Percentiles rank a stretch among this genome's conserved stretches.
Evolutionary conservation across 106 monocot species (phyloP).

Genomic region (Allium cepa): DNA sequence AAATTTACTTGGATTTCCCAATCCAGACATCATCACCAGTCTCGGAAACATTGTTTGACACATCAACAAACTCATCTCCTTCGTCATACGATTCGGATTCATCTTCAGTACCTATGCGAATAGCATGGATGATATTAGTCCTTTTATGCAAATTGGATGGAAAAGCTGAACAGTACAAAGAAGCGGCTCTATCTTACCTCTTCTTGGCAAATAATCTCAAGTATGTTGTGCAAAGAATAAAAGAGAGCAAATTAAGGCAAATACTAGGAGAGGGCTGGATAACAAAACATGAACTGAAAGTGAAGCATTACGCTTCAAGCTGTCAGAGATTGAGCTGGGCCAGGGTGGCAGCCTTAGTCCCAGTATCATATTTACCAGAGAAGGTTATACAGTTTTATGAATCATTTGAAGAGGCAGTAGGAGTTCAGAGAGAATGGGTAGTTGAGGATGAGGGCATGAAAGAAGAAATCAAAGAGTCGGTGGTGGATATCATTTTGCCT

Average conservation of each 20-base stretch:
- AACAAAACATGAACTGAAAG: slow-evolving; percentile 9
- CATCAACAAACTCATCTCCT: not conserved
- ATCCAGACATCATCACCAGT: not conserved
- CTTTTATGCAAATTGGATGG: slow-evolving; percentile 54
- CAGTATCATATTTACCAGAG: slow-evolving; percentile 5
- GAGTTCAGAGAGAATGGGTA: slow-evolving; percentile 10
- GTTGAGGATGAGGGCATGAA: slow-evolving; percentile 13
- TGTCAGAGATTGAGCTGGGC: slow-evolving; percentile 17
- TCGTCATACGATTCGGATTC: not conserved
- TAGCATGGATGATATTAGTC: slow-evolving; percentile 35
- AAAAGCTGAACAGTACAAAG: slow-evolving; percentile 22
- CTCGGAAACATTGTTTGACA: too few relatives aligned
- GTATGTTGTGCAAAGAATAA: slow-evolving; percentile 37
- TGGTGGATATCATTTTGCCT: slow-evolving; percentile 9
- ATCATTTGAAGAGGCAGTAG: slow-evolving; percentile 3
- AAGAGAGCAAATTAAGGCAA: slow-evolving; percentile 12
- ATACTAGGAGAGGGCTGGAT: slow-evolving; percentile 23
- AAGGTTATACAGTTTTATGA: not conserved
- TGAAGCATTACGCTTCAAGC: slow-evolving; percentile 10
- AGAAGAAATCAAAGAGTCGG: slow-evolving; percentile 9
- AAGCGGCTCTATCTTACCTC: slow-evolving; percentile 32
- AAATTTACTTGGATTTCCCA: slow-evolving; percentile 5
- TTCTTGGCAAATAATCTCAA: slow-evolving; percentile 52
- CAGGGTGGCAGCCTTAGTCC: slow-evolving; percentile 4
- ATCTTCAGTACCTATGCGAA: not conserved